Conservation (phyloP, 768 basidiomycete species). For the Tulasnella sp. region DNA sequence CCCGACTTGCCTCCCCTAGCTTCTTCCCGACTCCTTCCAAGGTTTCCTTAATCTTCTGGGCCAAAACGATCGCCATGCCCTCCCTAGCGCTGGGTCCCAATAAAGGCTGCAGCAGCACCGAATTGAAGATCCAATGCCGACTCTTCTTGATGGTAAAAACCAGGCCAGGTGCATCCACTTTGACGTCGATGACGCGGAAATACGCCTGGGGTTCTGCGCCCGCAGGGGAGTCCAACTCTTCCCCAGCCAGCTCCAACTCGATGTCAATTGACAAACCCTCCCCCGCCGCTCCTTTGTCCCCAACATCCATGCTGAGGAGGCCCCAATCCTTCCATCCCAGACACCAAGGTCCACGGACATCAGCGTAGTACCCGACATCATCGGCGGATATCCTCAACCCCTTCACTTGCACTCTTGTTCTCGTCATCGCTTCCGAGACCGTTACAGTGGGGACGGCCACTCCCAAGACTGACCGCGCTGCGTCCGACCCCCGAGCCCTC, state of each 20-base stretch:
- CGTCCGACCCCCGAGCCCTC: neutral
- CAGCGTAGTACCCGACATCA: conserved; percentile 11
- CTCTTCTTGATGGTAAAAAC: conserved; percentile 7
- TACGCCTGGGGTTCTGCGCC: neutral
- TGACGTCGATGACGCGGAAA: conserved; percentile 6
- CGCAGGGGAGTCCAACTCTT: neutral
- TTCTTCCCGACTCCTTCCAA: conserved; percentile 4
- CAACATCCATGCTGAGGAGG: conserved; percentile 15
- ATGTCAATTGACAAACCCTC: conserved; percentile 6
- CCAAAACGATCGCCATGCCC: neutral
- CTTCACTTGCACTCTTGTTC: conserved; percentile 10
- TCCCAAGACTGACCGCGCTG: neutral
- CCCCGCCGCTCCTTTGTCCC: neutral
- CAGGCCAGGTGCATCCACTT: conserved; percentile 13
- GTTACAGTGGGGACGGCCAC: neutral
- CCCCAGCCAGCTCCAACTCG: conserved; percentile 12
- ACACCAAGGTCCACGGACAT: conserved; percentile 1
- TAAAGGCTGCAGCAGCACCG: conserved; percentile 11
- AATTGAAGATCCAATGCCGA: conserved; percentile 19
- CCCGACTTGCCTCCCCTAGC: neutral
- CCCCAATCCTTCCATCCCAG: conserved; percentile 20
- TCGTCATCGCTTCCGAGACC: neutral
- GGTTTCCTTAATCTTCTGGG: neutral
- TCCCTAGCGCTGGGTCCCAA: conserved; percentile 2
- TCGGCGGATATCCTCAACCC: conserved; percentile 14